These are phyloP conservation scores for Neodidymelliopsis sp. DNA, from an alignment of 2,329 filamentous ascomycete genomes.

Conservation along the genomic window DNA sequence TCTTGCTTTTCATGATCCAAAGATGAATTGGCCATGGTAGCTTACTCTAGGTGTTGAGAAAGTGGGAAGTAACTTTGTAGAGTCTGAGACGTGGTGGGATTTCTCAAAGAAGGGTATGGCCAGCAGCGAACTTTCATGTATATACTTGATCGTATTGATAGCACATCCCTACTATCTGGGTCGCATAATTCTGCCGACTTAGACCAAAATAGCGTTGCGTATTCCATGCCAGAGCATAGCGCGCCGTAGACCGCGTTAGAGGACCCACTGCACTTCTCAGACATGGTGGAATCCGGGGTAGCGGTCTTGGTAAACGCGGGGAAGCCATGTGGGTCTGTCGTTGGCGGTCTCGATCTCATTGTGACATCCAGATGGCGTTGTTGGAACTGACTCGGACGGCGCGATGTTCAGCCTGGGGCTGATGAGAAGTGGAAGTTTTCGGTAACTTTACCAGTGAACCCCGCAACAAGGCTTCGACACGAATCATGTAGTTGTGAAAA, in stretches of 20 bases:
- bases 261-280: slow-evolving; percentile 20
- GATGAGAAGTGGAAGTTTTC: slow-evolving; percentile 18
- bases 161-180: slow-evolving; percentile 5
- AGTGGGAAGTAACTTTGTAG: background rate
- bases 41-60: background rate
- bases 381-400: slow-evolving; percentile 29
- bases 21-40: slow-evolving; percentile 26
- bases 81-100: background rate
- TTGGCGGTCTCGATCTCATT: slow-evolving; percentile 15
- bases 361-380: slow-evolving; percentile 3
- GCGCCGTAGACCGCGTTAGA: slow-evolving; percentile 3
- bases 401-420: slow-evolving; percentile 6
- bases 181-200: slow-evolving; percentile 14
- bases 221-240: background rate
- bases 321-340: slow-evolving; percentile 19
- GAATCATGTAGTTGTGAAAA: slow-evolving; percentile 4
- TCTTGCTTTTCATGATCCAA: slow-evolving; percentile 36
- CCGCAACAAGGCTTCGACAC: slow-evolving; percentile 17
- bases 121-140: background rate
- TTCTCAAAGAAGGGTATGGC: background rate
- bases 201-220: slow-evolving; percentile 10
- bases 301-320: slow-evolving; percentile 31
- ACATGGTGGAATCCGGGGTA: slow-evolving; percentile 31
- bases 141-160: slow-evolving; percentile 4
- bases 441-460: slow-evolving; percentile 22